Base-by-base conservation (phyloP, 805 yeast genomes). In the Lachancea quebecensis region DNA sequence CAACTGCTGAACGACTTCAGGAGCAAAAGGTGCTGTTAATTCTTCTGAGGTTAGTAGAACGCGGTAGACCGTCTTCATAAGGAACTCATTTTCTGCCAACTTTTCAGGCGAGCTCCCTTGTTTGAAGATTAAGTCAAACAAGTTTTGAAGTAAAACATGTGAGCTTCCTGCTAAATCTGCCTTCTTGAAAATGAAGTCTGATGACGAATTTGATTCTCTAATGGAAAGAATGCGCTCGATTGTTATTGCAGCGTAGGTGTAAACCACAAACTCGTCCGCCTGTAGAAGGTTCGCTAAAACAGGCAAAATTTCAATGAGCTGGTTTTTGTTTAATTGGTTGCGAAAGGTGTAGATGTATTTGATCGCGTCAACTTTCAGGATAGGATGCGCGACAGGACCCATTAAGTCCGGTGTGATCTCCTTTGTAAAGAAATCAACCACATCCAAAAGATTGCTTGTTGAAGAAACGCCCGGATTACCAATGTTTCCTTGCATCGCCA, bases 241-340 rank as follows among this genome's bases (percentile, higher is more conserved):
- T 1, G 98, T 89, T 46, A 93, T 83, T 1, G 99, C 90, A 1
- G 98, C 81, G 59, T 90, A 93, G 0, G 99, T 90, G 64, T 85
- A 87, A 16, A 91, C 95, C 30, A 89, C 95, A 47, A 84, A 85
- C 46, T 81, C 79, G 7, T 69, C 65, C 31, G 82, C 76, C 43
- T 72, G 68, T 54, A 95, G 76, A 60, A 86, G 89, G 12, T 74
- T 72, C 10, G 88, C 78, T 48, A 93, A 69, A 35, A 87, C 68
- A 12, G 96, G 95, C 64, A 93, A 73, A 1, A 93, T 80, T 49
- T 86, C 83, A 9, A 79, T 61, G 28, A 93, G 69, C 62, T 91
- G 97, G 8, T 77, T 83, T 59, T 89, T 90, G 6, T 93, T 87
- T 48, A 93, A 71, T 69, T 93, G 99, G 63, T 91, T 90, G 69